A percentile compares a stretch with the other conserved stretches of the same genome.
Conservation (phyloP, 2,329 filamentous ascomycete species). For the Fusarium albidum region DNA sequence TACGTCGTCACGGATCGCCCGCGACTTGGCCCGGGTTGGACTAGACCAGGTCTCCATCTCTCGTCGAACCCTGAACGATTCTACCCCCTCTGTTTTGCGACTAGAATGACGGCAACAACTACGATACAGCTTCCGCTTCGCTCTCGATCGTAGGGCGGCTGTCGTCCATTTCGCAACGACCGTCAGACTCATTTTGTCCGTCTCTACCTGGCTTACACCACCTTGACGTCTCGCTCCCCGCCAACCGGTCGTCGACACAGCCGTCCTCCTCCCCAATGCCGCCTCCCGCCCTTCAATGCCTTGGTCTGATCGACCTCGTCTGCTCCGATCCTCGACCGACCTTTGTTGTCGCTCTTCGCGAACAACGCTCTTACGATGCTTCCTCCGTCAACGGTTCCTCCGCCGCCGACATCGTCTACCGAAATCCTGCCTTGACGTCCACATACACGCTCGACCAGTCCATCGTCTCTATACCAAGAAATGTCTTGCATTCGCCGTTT, state of each 20-base stretch:
- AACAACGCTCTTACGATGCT: conserved; percentile 11
- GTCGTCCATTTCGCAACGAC: conserved; percentile 2
- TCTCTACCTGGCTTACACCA: background rate
- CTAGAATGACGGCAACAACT: conserved; percentile 32
- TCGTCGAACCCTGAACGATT: background rate
- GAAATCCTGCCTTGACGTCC: conserved; percentile 48
- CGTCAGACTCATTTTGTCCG: background rate
- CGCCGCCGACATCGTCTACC: conserved; percentile 43
- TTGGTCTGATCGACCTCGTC: conserved; percentile 51
- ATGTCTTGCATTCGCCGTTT: conserved; percentile 45
- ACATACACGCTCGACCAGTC: conserved; percentile 43
- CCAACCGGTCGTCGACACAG: conserved; percentile 4
- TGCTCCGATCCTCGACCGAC: conserved; percentile 52
- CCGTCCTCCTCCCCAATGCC: conserved; percentile 30
- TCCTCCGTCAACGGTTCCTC: background rate
- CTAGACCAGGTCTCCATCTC: conserved; percentile 5
- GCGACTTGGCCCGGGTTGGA: conserved; percentile 13
- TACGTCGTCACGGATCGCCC: conserved; percentile 18
- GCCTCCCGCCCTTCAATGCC: conserved; percentile 36
- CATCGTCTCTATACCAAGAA: conserved; percentile 41
- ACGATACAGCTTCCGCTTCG: conserved; percentile 11
- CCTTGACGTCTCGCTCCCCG: background rate
- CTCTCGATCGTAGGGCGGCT: conserved; percentile 16
- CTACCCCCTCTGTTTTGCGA: conserved; percentile 16
- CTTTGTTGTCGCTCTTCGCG: conserved; percentile 46